These are phyloP conservation scores for Paraurostyla sp. DNA, from an alignment of 73 alveolate genomes.

Conservation along the genomic window DNA sequence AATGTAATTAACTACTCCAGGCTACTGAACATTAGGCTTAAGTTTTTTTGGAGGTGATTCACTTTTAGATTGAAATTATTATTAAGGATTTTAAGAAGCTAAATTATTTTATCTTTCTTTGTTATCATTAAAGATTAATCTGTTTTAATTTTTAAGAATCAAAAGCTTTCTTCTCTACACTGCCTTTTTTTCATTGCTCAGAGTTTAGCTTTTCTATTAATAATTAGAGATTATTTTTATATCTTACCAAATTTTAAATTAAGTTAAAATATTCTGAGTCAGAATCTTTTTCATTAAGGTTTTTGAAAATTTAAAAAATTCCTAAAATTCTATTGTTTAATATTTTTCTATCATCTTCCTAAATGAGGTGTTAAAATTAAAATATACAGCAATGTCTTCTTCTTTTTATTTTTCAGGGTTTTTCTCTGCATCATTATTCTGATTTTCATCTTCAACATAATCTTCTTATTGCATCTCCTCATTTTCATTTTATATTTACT, in stretches of 20 bases:
- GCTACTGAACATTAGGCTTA: not conserved
- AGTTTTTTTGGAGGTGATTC: not conserved
- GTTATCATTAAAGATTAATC: not conserved
- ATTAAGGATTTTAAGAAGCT: not conserved
- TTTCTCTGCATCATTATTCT: not conserved
- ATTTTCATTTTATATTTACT: not conserved
- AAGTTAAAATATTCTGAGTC: not conserved
- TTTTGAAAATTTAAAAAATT: not conserved
- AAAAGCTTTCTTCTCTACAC: not conserved
- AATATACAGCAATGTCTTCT: not conserved
- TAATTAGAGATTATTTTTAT: not conserved
- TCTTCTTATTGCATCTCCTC: not conserved
- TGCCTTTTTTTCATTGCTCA: constrained; percentile 1
- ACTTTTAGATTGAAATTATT: not conserved
- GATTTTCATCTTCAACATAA: constrained; percentile 3
- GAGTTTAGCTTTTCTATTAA: not conserved
- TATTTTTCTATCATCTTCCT: constrained; percentile 51
- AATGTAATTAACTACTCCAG: not conserved
- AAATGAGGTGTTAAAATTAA: not conserved
- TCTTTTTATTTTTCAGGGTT: not conserved
- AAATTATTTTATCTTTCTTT: too few relatives aligned
- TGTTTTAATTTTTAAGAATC: too few relatives aligned
- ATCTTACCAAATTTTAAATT: not conserved
- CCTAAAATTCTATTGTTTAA: constrained; percentile 29
- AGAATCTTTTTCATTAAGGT: not conserved